Percentiles rank a stretch among this genome's conserved stretches.
These are phyloP conservation scores for Leptoxyphium fumago DNA, from an alignment of 2,329 filamentous ascomycete species.

Conservation along the genomic window DNA sequence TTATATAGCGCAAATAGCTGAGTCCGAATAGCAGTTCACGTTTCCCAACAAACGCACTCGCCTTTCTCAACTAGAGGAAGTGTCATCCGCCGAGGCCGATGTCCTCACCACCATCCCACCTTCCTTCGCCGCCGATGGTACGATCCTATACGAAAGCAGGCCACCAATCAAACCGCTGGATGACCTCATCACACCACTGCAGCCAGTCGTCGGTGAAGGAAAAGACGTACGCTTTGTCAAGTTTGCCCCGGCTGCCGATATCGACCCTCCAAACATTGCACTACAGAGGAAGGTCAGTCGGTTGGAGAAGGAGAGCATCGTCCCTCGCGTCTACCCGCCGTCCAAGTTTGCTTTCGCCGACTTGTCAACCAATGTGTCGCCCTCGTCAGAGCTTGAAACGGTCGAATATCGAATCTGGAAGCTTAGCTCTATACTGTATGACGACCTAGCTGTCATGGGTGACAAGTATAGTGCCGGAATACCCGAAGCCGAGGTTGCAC, in stretches of 20 bases:
- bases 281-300: background rate
- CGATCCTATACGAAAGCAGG: conserved; percentile 47
- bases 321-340: conserved; percentile 44
- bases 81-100: conserved; percentile 43
- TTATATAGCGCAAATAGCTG: conserved; percentile 16
- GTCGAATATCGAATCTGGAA: conserved; percentile 73
- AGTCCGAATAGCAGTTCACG: conserved; percentile 12
- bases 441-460: conserved; percentile 35
- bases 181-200: conserved; percentile 39
- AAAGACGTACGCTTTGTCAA: conserved; percentile 52
- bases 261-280: background rate
- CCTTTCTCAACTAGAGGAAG: conserved; percentile 37
- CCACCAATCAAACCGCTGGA: conserved; percentile 21
- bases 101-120: conserved; percentile 66
- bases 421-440: conserved; percentile 74
- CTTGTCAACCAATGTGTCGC: conserved; percentile 25
- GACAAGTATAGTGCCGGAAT: conserved; percentile 22
- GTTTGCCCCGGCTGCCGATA: conserved; percentile 22
- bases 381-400: conserved; percentile 12
- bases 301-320: conserved; percentile 19
- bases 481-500: conserved; percentile 27
- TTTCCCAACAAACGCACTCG: conserved; percentile 16
- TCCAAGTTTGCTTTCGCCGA: conserved; percentile 34
- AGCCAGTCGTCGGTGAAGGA: conserved; percentile 46
- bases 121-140: conserved; percentile 62